Percentiles rank a stretch among this genome's conserved stretches.
Evolutionary conservation across 2,329 filamentous ascomycete genomes (phyloP).

Genomic region (Metarhizium anisopliae): DNA sequence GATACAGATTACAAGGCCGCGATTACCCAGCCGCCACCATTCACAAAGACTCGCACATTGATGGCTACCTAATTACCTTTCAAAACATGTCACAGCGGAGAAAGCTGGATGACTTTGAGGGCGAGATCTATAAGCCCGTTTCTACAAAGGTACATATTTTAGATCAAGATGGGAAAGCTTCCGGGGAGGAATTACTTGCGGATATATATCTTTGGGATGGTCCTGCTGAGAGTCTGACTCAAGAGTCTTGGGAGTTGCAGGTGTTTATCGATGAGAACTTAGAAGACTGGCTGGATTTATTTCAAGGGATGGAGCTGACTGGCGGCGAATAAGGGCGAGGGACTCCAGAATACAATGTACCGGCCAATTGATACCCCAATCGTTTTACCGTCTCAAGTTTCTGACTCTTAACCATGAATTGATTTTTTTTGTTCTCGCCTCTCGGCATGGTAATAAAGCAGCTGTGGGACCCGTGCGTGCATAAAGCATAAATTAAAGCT

Average conservation of each 20-base stretch:
- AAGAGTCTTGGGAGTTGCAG: conserved; percentile 16
- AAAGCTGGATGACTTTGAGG: conserved; percentile 26
- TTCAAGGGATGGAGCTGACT: conserved; percentile 11
- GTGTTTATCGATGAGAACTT: conserved; percentile 16
- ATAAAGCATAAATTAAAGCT: no score
- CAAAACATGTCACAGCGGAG: conserved; percentile 17
- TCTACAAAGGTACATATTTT: conserved; percentile 7
- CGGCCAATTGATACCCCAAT: no score
- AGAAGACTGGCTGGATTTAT: conserved; percentile 19
- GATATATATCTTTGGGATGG: conserved; percentile 24
- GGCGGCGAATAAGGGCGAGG: not conserved
- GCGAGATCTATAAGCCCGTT: conserved; percentile 13
- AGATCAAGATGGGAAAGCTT: not conserved
- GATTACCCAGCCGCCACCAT: conserved; percentile 19
- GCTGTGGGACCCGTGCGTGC: no score
- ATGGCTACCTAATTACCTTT: conserved; percentile 16
- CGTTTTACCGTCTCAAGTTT: no score
- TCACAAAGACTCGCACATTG: conserved; percentile 7
- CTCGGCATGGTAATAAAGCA: no score
- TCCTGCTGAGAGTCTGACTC: conserved; percentile 7
- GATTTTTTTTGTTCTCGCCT: no score
- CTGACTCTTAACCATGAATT: no score
- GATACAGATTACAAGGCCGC: conserved; percentile 7
- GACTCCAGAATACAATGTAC: no score
- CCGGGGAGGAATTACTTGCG: conserved; percentile 11